A percentile compares a stretch with the other conserved stretches of the same genome.
Conservation (phyloP, 2,329 filamentous ascomycete genomes). For the Arthrocladium fulminans region DNA sequence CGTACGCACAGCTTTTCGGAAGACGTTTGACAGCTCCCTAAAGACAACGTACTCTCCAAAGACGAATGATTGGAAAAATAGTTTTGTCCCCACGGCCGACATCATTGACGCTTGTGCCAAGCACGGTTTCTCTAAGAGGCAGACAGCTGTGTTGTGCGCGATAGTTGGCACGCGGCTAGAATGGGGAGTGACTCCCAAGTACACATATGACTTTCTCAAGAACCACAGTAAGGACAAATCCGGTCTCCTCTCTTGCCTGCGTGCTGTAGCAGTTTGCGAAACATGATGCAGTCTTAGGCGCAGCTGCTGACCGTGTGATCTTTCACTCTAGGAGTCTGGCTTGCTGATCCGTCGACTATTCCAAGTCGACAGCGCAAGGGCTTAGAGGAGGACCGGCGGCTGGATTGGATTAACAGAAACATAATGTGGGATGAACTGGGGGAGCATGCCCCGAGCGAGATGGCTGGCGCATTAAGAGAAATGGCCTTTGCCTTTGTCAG, state of each 20-base stretch:
- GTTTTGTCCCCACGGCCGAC: background rate
- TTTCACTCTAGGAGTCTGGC: too few species aligned
- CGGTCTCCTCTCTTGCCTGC: background rate
- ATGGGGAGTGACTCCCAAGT: background rate
- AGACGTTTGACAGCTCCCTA: too few species aligned
- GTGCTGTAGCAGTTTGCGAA: too few species aligned
- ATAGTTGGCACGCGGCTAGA: background rate
- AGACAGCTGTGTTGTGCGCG: background rate
- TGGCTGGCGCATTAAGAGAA: background rate
- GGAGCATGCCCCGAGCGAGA: background rate
- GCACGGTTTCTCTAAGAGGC: background rate
- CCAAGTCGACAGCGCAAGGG: too few species aligned
- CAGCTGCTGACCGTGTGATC: too few species aligned
- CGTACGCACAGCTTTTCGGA: too few species aligned
- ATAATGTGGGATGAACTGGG: background rate
- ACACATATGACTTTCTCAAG: background rate
- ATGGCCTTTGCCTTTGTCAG: background rate
- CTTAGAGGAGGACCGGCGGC: too few species aligned
- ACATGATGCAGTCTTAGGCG: too few species aligned
- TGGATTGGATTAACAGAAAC: too few species aligned
- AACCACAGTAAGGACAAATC: background rate
- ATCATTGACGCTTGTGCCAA: background rate
- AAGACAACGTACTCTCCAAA: too few species aligned
- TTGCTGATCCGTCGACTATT: too few species aligned
- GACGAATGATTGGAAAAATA: too few species aligned